Percentiles rank a stretch among this genome's conserved stretches.
These are phyloP conservation scores for Rhodotorula glutinis DNA, from an alignment of 1,284 basidiomycete species.

Conservation along the genomic window DNA sequence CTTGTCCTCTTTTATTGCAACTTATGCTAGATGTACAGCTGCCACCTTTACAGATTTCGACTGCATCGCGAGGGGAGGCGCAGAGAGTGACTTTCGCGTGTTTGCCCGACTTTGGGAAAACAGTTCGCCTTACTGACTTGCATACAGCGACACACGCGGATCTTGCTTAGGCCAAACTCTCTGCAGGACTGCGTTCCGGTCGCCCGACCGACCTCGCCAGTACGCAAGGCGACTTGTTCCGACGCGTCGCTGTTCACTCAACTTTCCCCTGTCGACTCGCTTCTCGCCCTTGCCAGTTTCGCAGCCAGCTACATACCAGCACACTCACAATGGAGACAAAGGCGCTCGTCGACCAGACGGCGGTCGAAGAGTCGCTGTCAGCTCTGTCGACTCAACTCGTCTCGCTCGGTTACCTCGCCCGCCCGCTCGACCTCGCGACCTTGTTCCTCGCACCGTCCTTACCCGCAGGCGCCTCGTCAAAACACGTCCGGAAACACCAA, in stretches of 20 bases:
- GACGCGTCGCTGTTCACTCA: neutral
- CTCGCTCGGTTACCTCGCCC: slow-evolving; percentile 28
- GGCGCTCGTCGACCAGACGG: neutral
- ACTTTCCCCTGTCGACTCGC: neutral
- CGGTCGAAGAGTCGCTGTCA: slow-evolving; percentile 14
- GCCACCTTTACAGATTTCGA: no score
- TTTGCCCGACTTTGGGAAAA: no score
- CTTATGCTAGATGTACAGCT: no score
- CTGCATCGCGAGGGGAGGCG: neutral
- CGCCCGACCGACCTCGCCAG: no score
- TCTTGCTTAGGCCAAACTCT: no score
- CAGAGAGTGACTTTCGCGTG: neutral
- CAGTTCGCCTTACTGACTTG: no score
- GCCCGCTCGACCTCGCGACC: slow-evolving; percentile 24
- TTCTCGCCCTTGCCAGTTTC: neutral
- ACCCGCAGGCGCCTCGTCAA: slow-evolving; percentile 6
- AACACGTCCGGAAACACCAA: slow-evolving; percentile 17
- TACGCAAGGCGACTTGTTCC: no score
- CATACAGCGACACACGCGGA: no score
- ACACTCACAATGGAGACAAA: neutral
- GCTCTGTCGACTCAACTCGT: slow-evolving; percentile 27
- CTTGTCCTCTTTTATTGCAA: neutral
- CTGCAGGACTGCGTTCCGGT: no score
- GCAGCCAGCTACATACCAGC: neutral
- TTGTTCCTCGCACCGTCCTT: slow-evolving; percentile 14